Evolutionary conservation across 345 rosid species (phyloP).

Genomic region (Psidium friedrichsthalianum): DNA sequence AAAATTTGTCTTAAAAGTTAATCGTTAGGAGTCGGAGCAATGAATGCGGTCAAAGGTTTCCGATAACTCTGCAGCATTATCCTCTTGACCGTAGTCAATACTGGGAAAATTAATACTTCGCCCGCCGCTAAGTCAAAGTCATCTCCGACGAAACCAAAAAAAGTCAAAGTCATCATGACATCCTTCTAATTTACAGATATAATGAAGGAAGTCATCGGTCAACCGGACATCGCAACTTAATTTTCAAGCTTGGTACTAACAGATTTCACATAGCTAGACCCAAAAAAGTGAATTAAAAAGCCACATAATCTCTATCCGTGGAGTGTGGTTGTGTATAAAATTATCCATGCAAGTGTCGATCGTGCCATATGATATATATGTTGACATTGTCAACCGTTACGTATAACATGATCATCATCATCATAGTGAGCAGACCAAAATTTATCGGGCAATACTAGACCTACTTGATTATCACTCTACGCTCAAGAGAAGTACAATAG

Average conservation of each 20-base stretch:
- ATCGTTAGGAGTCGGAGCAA: neutral
- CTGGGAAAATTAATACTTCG: neutral
- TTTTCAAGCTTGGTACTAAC: neutral
- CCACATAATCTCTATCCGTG: too few species aligned
- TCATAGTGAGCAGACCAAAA: neutral
- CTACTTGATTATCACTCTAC: neutral
- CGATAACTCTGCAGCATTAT: neutral
- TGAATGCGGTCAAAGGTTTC: neutral
- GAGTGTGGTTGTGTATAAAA: neutral
- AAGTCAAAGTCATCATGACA: neutral
- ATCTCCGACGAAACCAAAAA: too few species aligned
- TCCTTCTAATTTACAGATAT: neutral
- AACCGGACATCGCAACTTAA: neutral
- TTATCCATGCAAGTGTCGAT: fast-evolving
- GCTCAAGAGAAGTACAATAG: neutral
- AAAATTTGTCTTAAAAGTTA: neutral
- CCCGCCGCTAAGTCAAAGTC: neutral
- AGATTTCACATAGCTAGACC: neutral
- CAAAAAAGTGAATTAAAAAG: neutral
- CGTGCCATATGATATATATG: neutral
- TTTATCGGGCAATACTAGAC: neutral
- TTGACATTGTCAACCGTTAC: neutral
- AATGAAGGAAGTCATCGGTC: neutral
- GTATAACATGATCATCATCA: neutral
- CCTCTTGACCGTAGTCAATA: neutral